phyloP scores from a whole-genome alignment of 2,329 filamentous ascomycete genomes.

The Simplicillium aogashimaense region DNA sequence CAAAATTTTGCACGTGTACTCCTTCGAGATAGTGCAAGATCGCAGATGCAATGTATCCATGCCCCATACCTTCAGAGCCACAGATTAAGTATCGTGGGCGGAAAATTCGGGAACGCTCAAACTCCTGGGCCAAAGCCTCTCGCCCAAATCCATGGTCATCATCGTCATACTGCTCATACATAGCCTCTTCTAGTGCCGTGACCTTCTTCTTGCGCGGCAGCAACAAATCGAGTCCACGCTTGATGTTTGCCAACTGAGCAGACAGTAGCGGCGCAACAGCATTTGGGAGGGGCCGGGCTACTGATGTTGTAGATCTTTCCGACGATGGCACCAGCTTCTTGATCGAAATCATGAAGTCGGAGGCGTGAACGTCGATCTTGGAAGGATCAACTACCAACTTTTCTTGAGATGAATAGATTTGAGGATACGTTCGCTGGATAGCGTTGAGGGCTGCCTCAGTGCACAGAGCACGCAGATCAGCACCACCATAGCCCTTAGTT shows the following conservation, averaged over 20 bases:
- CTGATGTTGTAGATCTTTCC: constrained; percentile 77
- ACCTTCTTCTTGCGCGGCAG: constrained; percentile 78
- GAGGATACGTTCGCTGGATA: constrained; percentile 89
- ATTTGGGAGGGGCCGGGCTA: constrained; percentile 70
- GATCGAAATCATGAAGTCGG: constrained; percentile 94
- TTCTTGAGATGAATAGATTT: constrained; percentile 85
- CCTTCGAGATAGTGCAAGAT: constrained; percentile 87
- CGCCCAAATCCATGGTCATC: constrained; percentile 75
- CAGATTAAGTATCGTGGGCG: constrained; percentile 77
- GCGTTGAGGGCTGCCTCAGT: constrained; percentile 94
- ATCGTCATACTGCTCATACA: constrained; percentile 79
- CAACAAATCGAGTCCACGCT: constrained; percentile 59
- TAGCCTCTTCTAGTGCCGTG: constrained; percentile 86
- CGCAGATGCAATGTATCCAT: constrained; percentile 77
- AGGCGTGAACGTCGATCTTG: constrained; percentile 77
- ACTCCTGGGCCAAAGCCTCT: constrained; percentile 66
- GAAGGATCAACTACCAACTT: constrained; percentile 82
- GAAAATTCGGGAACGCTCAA: constrained; percentile 82
- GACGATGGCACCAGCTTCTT: constrained; percentile 96
- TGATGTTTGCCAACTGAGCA: constrained; percentile 60
- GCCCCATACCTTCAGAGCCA: constrained; percentile 84
- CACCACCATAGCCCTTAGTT: constrained; percentile 95
- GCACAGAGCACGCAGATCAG: constrained; percentile 85
- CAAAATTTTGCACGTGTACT: constrained; percentile 89
- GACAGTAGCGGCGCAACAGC: constrained; percentile 73